A percentile compares a stretch with the other conserved stretches of the same genome.
Conservation (phyloP, 192 early-diverging fungal species). For the Spizellomyces punctatus region DNA sequence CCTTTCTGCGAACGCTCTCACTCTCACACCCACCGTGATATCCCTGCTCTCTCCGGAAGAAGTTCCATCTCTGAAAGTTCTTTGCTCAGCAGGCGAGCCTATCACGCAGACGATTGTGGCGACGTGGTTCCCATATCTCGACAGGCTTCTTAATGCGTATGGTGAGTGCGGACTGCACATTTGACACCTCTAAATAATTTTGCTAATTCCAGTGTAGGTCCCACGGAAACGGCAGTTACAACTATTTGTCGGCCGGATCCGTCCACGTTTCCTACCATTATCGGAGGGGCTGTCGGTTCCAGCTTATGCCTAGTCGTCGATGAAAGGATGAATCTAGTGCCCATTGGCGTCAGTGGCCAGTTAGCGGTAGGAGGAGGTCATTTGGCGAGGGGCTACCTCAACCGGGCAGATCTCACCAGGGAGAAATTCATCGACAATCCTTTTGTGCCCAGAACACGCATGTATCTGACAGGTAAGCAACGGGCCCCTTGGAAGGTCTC, state of each 20-base stretch:
- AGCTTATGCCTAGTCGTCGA: conserved; percentile 35
- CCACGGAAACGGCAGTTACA: too few species aligned
- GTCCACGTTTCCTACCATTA: background rate
- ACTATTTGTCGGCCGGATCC: too few species aligned
- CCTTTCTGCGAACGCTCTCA: background rate
- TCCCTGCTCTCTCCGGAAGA: conserved; percentile 9
- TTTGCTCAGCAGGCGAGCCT: background rate
- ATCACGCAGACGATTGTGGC: conserved; percentile 6
- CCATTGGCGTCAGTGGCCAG: conserved; percentile 45
- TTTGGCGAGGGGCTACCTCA: conserved; percentile 47
- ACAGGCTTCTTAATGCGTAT: too few species aligned
- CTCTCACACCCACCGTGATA: conserved; percentile 7
- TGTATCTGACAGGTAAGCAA: conserved; percentile 40
- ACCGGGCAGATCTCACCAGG: conserved; percentile 39
- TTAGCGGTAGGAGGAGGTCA: conserved; percentile 39
- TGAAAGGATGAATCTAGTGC: conserved; percentile 26
- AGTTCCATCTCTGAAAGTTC: background rate
- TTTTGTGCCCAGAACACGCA: conserved; percentile 9
- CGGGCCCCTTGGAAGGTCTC: too few species aligned
- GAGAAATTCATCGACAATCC: conserved; percentile 42
- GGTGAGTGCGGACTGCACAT: too few species aligned
- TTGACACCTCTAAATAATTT: too few species aligned
- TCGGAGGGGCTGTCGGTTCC: conserved; percentile 1
- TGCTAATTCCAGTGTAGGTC: too few species aligned
- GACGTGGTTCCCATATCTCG: too few species aligned